Base-by-base conservation (phyloP, 257 asterid species). In the Ajuga chamaepitys region DNA sequence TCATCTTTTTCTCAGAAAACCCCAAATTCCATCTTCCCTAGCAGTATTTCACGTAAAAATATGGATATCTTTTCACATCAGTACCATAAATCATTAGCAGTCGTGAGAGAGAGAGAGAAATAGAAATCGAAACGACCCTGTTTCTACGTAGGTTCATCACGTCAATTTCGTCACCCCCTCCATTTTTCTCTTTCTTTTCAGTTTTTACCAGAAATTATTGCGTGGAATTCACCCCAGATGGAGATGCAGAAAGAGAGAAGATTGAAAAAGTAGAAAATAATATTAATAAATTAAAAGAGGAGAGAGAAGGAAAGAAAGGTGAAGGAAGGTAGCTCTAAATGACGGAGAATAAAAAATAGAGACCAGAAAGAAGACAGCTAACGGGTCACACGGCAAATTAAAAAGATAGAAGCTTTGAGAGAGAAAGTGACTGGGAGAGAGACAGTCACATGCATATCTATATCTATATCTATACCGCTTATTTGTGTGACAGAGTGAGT, bases 331-430 rank as follows among this genome's bases (percentile, higher is more conserved):
- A 34, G 24, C 68, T 34, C 24, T 18, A 10, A 45, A 55, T 5
- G 77, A 45, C 41, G 16, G 20, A 12, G 47, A 63, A 58, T 24
- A 69, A 48, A 58, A 60, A 44, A 44, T 20, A 52, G 3, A 64
- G 18, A 59, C 61, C 71, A 62, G 69, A 37, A 62, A 69, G 68
- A 70, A 55, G 77, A 77, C 81, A 81, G 79, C 80, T 68, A 68
- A 64, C 67, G 50, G 26, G 52, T 72, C 70, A 67, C 63, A 70
- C 61, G 70, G 74, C 64, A 64, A 41, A 18, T 35, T 25, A 58
- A 34, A 48, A 53, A 53, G 56, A 37, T 12, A 56, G 17, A 62
- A 44, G 42, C 50, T 54, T 58, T 17, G 60, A 22, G 18, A 44
- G 70, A 53, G 53, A 73, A 13, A 41, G 53, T 26, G 60, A 48